phyloP scores from a whole-genome alignment of 2,329 filamentous ascomycete species.

The Monosporascus sp. region DNA sequence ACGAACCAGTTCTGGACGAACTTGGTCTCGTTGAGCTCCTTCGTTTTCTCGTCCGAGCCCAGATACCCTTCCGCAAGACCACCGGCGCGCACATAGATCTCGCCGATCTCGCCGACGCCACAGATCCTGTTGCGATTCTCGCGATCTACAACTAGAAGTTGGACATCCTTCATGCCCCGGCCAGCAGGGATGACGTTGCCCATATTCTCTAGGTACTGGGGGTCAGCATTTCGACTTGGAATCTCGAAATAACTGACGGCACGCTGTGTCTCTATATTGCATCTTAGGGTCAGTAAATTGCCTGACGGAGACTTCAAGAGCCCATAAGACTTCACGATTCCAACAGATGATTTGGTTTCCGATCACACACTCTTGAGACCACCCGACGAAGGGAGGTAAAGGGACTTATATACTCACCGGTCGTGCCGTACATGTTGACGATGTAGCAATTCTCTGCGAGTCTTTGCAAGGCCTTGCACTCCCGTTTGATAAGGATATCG shows the following conservation, averaged over 20 bases:
- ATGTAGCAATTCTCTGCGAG: constrained; percentile 72
- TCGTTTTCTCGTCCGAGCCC: constrained; percentile 50
- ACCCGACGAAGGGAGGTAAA: too few relatives aligned
- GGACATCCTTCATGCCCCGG: constrained; percentile 70
- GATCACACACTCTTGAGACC: too few relatives aligned
- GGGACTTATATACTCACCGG: too few relatives aligned
- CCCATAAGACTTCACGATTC: too few relatives aligned
- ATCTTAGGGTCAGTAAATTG: too few relatives aligned
- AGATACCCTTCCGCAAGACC: constrained; percentile 74
- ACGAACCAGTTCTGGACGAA: constrained; percentile 87
- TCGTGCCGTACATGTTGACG: constrained; percentile 84
- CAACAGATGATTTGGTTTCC: too few relatives aligned
- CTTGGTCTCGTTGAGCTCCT: constrained; percentile 61
- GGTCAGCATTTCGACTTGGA: constrained; percentile 54
- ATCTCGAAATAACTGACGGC: constrained; percentile 66
- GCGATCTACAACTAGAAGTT: constrained; percentile 66
- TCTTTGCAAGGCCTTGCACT: constrained; percentile 70
- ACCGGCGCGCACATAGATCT: constrained; percentile 55
- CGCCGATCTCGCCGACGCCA: too few relatives aligned
- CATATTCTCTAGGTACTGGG: constrained; percentile 56
- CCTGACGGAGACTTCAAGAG: too few relatives aligned
- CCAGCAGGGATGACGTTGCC: constrained; percentile 68
- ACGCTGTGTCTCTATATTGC: constrained; percentile 67
- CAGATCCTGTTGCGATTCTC: constrained; percentile 25
- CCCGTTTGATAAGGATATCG: constrained; percentile 79